phyloP scores from a whole-genome alignment of 2,329 filamentous ascomycete genomes.

The Aspergillus calidoustus region DNA sequence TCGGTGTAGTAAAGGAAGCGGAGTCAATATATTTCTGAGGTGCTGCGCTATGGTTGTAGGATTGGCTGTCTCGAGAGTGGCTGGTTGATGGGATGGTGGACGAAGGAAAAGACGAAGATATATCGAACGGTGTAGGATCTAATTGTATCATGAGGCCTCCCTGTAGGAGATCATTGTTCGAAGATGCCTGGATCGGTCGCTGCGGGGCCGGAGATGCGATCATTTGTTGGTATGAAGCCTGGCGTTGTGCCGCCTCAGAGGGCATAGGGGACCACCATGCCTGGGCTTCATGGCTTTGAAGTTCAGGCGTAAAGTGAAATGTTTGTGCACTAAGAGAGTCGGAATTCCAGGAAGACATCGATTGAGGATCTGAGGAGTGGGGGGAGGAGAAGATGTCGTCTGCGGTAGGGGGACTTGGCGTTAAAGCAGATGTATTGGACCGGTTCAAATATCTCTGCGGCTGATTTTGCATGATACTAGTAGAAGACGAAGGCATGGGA shows the following conservation, averaged over 20 bases:
- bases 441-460: conserved; percentile 40
- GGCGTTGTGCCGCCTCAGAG: conserved; percentile 40
- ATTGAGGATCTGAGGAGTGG: conserved; percentile 44
- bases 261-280: conserved; percentile 48
- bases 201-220: conserved; percentile 42
- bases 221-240: conserved; percentile 41
- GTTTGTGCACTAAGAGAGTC: conserved; percentile 42
- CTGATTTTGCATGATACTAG: conserved; percentile 33
- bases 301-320: conserved; percentile 46
- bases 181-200: conserved; percentile 34
- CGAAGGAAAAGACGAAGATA: conserved; percentile 35
- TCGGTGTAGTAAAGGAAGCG: conserved; percentile 36
- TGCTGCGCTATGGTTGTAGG: conserved; percentile 26
- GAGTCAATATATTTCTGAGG: conserved; percentile 33
- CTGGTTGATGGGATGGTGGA: conserved; percentile 28
- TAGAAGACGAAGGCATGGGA: conserved; percentile 40
- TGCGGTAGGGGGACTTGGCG: conserved; percentile 42
- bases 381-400: conserved; percentile 46
- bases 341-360: conserved; percentile 48
- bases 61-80: conserved; percentile 21
- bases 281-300: conserved; percentile 43
- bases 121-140: conserved; percentile 41
- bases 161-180: conserved; percentile 40
- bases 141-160: conserved; percentile 48
- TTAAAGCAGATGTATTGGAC: conserved; percentile 34